A percentile compares a stretch with the other conserved stretches of the same genome.
Evolutionary conservation across 176 grass and related monocot species (phyloP).

Genomic region (Secale cereale): DNA sequence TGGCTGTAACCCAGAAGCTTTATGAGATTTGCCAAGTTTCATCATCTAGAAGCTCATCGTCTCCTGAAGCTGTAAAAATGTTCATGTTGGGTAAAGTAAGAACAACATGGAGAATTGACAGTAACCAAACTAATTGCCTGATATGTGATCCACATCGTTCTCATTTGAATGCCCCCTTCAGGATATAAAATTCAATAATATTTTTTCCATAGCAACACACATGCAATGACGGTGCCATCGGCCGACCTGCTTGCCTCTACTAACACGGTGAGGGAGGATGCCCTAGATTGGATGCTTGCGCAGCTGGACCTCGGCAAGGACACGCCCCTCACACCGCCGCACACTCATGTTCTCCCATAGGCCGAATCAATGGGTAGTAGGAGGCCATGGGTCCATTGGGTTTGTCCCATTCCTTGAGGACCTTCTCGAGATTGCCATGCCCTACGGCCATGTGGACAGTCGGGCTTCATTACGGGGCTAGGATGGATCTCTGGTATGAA

Average conservation of each 20-base stretch:
- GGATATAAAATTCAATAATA: no score
- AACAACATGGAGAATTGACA: neutral
- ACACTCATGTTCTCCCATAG: slow-evolving; percentile 63
- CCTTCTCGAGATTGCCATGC: no score
- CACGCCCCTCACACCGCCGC: slow-evolving; percentile 51
- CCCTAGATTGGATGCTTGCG: slow-evolving; percentile 69
- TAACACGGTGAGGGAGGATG: slow-evolving; percentile 55
- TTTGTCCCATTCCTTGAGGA: no score
- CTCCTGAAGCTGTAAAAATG: slow-evolving; percentile 42
- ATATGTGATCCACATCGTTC: no score
- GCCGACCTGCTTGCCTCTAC: slow-evolving; percentile 15
- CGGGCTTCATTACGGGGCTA: no score
- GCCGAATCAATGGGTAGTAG: neutral
- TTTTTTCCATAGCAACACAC: no score
- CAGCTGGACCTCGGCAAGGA: slow-evolving; percentile 70
- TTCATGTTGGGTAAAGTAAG: slow-evolving; percentile 36
- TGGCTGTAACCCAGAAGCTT: slow-evolving; percentile 45
- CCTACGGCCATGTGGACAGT: no score
- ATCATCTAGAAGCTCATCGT: slow-evolving; percentile 35
- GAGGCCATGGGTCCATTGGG: no score
- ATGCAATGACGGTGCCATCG: no score
- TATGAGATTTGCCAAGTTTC: slow-evolving; percentile 51
- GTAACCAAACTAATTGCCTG: neutral
- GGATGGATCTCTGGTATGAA: no score
- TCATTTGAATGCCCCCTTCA: no score